phyloP scores from a whole-genome alignment of 163 green algal genomes.

The Chlamydomonas reinhardtii region DNA sequence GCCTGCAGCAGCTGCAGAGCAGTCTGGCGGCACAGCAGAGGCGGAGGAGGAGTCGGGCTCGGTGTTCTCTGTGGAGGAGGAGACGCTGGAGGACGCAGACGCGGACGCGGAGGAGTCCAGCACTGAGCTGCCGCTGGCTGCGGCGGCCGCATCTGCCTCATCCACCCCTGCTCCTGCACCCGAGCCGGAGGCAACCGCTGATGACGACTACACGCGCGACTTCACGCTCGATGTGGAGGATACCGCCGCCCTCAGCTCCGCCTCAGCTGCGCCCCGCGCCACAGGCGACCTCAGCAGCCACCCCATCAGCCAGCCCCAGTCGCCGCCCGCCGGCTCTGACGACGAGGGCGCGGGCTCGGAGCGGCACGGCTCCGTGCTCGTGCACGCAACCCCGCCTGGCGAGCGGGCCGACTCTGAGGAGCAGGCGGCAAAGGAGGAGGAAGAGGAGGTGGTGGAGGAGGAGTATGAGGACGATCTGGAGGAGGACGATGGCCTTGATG shows the following conservation, averaged over 20 bases:
- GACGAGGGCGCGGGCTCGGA: neutral
- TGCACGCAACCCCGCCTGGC: neutral
- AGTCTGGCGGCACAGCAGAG: neutral
- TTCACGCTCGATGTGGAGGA: neutral
- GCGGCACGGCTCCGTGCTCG: neutral
- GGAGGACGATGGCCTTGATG: neutral
- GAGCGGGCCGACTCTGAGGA: neutral
- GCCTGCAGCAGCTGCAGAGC: neutral
- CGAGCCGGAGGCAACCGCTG: neutral
- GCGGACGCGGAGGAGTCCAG: neutral
- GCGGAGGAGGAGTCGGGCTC: neutral
- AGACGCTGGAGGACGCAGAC: neutral
- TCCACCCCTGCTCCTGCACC: neutral
- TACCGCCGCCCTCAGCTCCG: neutral
- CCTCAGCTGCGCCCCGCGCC: neutral
- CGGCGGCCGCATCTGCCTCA: no score
- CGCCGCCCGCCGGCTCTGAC: neutral
- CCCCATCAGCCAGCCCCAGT: constrained; percentile 23
- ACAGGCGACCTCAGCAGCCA: neutral
- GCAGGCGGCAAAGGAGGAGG: neutral
- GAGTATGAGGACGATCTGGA: neutral
- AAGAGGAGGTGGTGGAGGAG: neutral
- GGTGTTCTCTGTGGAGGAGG: constrained; percentile 10
- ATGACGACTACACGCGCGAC: constrained; percentile 28
- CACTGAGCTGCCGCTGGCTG: no score